Percentiles rank a stretch among this genome's conserved stretches.
Evolutionary conservation across 805 yeast genomes (phyloP).

Genomic region (Kluyveromyces dobzhanskii): DNA sequence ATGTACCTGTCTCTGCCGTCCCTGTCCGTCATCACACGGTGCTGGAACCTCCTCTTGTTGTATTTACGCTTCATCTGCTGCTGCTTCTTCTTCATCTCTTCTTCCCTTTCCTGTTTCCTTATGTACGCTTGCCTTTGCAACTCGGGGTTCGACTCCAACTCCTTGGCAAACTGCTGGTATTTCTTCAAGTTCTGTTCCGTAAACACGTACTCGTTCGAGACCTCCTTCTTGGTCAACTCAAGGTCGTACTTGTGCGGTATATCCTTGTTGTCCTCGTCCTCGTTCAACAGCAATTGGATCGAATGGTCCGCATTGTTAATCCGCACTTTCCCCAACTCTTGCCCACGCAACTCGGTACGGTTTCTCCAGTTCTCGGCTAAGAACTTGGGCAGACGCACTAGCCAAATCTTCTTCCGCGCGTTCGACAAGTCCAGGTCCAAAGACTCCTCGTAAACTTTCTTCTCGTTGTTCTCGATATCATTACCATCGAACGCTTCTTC

Average conservation of each 20-base stretch:
- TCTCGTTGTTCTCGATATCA: slow-evolving; percentile 33
- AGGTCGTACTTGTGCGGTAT: slow-evolving; percentile 84
- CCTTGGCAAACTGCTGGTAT: slow-evolving; percentile 34
- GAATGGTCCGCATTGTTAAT: slow-evolving; percentile 46
- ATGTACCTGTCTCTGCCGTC: slow-evolving; percentile 42
- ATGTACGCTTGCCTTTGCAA: slow-evolving; percentile 30
- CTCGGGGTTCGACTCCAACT: slow-evolving; percentile 30
- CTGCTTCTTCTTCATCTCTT: slow-evolving; percentile 30
- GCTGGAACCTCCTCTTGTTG: slow-evolving; percentile 26
- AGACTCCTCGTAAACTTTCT: slow-evolving; percentile 46
- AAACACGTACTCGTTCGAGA: slow-evolving; percentile 79
- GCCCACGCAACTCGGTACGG: slow-evolving; percentile 54
- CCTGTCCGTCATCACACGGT: slow-evolving; percentile 32
- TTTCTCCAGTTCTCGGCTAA: slow-evolving; percentile 75
- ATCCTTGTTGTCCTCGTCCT: slow-evolving; percentile 35
- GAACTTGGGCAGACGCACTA: slow-evolving; percentile 83
- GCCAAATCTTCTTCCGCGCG: slow-evolving; percentile 75
- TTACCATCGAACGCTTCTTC: slow-evolving; percentile 40
- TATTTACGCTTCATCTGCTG: slow-evolving; percentile 33
- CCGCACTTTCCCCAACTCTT: slow-evolving; percentile 71
- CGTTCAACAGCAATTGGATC: slow-evolving; percentile 52
- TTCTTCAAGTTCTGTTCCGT: slow-evolving; percentile 73
- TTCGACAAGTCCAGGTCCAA: slow-evolving; percentile 64
- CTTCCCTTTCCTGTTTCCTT: slow-evolving; percentile 28
- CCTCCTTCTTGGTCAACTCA: slow-evolving; percentile 66